Percentiles rank a stretch among this genome's conserved stretches.
Evolutionary conservation across 2,329 filamentous ascomycete species (phyloP).

Genomic region (Colletotrichum tanaceti): DNA sequence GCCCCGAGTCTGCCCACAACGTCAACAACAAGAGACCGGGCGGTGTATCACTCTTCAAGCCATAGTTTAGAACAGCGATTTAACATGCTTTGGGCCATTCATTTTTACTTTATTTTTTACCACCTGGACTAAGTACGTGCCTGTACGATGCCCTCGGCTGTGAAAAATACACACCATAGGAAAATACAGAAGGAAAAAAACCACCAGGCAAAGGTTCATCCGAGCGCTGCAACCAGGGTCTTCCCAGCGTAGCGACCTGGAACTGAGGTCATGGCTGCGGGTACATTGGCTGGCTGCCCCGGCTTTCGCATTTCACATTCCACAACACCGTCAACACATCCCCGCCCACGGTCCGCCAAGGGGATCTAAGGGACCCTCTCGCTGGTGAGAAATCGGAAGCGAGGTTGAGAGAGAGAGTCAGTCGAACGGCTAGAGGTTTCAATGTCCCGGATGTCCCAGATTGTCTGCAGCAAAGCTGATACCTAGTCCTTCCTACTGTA

Average conservation of each 20-base stretch:
- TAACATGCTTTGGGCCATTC: background rate
- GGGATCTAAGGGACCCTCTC: background rate
- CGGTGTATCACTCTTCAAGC: background rate
- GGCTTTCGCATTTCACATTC: conserved; percentile 7
- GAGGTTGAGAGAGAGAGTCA: background rate
- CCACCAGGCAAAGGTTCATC: conserved; percentile 28
- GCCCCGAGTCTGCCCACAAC: background rate
- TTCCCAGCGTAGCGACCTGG: conserved; percentile 26
- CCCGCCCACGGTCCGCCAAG: background rate
- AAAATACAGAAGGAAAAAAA: too few species aligned
- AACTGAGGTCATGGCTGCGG: conserved; percentile 38
- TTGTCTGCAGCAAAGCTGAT: conserved; percentile 13
- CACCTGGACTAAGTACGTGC: too few species aligned
- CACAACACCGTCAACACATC: conserved; percentile 2
- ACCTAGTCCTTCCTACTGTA: background rate
- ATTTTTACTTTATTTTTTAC: background rate
- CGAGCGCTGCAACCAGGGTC: conserved; percentile 35
- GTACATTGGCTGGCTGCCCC: conserved; percentile 22
- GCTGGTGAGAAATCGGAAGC: background rate
- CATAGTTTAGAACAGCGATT: background rate
- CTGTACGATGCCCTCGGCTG: too few species aligned
- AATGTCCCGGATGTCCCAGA: background rate
- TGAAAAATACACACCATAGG: background rate
- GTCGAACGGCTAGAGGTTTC: background rate
- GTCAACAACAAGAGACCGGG: background rate